These are phyloP conservation scores for Eutypa lata DNA, from an alignment of 2,329 filamentous ascomycete species.

Conservation along the genomic window DNA sequence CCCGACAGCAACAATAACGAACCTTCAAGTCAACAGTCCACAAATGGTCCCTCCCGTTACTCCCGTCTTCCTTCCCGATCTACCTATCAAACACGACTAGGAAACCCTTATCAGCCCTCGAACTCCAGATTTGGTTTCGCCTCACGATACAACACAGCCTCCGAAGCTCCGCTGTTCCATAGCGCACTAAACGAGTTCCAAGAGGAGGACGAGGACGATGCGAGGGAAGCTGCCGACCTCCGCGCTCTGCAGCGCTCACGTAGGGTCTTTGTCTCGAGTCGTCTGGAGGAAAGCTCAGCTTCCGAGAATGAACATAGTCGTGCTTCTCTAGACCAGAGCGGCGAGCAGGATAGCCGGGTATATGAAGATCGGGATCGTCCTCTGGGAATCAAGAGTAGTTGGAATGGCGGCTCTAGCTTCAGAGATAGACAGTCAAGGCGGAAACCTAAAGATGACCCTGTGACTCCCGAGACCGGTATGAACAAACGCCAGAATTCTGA, in stretches of 20 bases:
- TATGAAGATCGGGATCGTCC: conserved; percentile 46
- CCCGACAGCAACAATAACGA: conserved; percentile 45
- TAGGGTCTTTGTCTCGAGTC: conserved; percentile 80
- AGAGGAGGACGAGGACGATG: conserved; percentile 89
- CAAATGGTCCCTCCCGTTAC: conserved; percentile 23
- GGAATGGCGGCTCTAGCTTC: conserved; percentile 54
- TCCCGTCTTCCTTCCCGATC: conserved; percentile 26
- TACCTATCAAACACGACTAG: conserved; percentile 33
- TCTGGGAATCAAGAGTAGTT: conserved; percentile 61
- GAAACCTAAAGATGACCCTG: conserved; percentile 39
- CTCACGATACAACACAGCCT: conserved; percentile 66
- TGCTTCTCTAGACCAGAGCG: conserved; percentile 51
- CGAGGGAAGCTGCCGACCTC: conserved; percentile 90
- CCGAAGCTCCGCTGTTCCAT: conserved; percentile 91
- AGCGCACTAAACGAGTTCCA: conserved; percentile 86
- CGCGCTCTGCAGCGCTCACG: conserved; percentile 88
- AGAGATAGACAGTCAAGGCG: conserved; percentile 36
- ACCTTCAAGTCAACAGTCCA: conserved; percentile 29
- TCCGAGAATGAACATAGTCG: conserved; percentile 69
- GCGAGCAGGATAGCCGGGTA: conserved; percentile 43
- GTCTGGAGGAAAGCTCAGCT: conserved; percentile 81
- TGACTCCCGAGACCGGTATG: conserved; percentile 22
- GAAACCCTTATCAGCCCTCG: conserved; percentile 75
- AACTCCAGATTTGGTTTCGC: conserved; percentile 79
- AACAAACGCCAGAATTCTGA: conserved; percentile 29